A percentile compares a stretch with the other conserved stretches of the same genome.
phyloP scores from a whole-genome alignment of 371 early-diverging fungal species.

The Enterocytospora artemiae region DNA sequence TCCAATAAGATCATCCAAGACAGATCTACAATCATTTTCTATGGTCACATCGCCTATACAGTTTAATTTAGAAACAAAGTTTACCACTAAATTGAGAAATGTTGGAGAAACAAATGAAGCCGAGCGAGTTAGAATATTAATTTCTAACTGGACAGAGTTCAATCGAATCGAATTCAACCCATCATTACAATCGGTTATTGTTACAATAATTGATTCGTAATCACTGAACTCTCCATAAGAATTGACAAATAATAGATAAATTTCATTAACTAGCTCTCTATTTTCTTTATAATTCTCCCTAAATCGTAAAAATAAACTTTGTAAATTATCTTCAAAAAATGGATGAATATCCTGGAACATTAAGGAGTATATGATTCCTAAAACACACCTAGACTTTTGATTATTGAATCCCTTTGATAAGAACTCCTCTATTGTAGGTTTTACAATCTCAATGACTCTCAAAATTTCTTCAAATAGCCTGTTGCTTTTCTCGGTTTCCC shows the following conservation, averaged over 20 bases:
- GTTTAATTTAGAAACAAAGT: no score
- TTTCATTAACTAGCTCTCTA: slow-evolving; percentile 15
- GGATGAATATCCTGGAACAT: slow-evolving; percentile 46
- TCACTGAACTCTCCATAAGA: slow-evolving; percentile 38
- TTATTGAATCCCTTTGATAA: slow-evolving; percentile 9
- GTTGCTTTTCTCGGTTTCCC: slow-evolving; percentile 5
- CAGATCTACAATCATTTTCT: no score
- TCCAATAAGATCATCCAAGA: no score
- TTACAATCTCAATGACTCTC: slow-evolving; percentile 18
- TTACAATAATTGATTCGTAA: slow-evolving; percentile 17
- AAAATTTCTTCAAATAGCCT: slow-evolving; percentile 35
- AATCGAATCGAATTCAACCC: no score
- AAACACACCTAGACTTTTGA: slow-evolving; percentile 6
- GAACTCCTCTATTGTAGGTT: slow-evolving; percentile 9
- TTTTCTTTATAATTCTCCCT: neutral
- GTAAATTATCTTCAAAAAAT: slow-evolving; percentile 43
- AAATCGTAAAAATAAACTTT: slow-evolving; percentile 11
- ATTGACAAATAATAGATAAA: slow-evolving; percentile 31
- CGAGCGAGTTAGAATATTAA: no score
- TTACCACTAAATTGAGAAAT: no score
- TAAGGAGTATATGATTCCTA: slow-evolving; percentile 37
- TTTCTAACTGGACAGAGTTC: no score
- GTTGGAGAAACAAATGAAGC: no score
- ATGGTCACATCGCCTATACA: no score
- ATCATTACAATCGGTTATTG: no score